phyloP scores from a whole-genome alignment of 108 stramenopile species.

The Aurantiochytrium sp. region DNA sequence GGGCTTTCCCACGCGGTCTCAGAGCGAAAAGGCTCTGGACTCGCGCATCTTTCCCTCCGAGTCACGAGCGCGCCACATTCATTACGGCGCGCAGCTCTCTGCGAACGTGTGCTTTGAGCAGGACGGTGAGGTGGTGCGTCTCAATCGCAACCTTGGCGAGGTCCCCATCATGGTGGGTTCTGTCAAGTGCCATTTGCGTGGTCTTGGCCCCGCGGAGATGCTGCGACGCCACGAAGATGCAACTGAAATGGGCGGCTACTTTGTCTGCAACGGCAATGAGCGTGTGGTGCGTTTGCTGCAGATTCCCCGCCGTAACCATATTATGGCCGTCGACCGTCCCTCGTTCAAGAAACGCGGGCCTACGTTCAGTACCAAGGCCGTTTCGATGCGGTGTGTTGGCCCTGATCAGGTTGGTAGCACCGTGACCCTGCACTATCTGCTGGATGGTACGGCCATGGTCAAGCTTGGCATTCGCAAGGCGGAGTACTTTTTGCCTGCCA shows the following conservation, averaged over 20 bases:
- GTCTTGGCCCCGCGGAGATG: not conserved
- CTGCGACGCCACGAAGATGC: slow-evolving; percentile 44
- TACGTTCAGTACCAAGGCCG: slow-evolving; percentile 58
- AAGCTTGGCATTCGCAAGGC: slow-evolving; percentile 78
- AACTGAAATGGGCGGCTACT: slow-evolving; percentile 90
- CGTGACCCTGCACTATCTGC: slow-evolving; percentile 87
- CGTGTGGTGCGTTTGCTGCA: slow-evolving; percentile 87
- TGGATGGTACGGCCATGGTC: slow-evolving; percentile 83
- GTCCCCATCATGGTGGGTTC: slow-evolving; percentile 88
- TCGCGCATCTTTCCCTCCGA: slow-evolving; percentile 22
- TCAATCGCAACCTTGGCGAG: slow-evolving; percentile 53
- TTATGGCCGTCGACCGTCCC: slow-evolving; percentile 73
- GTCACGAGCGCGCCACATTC: slow-evolving; percentile 11
- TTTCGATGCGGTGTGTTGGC: slow-evolving; percentile 50
- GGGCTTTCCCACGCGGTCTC: slow-evolving; percentile 20
- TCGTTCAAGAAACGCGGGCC: slow-evolving; percentile 84
- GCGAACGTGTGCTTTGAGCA: not conserved
- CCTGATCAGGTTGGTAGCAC: slow-evolving; percentile 72
- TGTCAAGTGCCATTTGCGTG: slow-evolving; percentile 46
- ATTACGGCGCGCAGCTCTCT: slow-evolving; percentile 23
- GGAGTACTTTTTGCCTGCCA: slow-evolving; percentile 85
- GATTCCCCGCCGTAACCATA: slow-evolving; percentile 79
- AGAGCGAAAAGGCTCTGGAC: slow-evolving; percentile 15
- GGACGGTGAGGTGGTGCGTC: not conserved
- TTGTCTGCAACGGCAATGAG: slow-evolving; percentile 91